Evolutionary conservation across 2,329 filamentous ascomycete genomes (phyloP).

Genomic region (Zasmidium citrigriseum): DNA sequence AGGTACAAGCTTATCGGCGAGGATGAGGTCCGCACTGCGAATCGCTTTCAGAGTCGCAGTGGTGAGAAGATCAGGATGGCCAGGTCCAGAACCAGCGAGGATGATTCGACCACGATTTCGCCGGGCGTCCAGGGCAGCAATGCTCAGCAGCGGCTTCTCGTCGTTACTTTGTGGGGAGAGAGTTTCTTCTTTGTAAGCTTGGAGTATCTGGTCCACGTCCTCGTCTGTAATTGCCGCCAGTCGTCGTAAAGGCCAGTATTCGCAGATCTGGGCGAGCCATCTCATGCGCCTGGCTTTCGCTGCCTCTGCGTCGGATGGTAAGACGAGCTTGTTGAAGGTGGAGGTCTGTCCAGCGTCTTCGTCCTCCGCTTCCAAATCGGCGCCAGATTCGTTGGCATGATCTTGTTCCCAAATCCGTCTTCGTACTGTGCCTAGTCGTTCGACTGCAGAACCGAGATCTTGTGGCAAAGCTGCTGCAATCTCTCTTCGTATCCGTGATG

Average conservation of each 20-base stretch:
- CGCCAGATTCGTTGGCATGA: constrained; percentile 53
- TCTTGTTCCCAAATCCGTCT: constrained; percentile 74
- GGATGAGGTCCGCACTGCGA: constrained; percentile 71
- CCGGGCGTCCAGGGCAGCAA: constrained; percentile 31
- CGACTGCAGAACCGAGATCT: constrained; percentile 74
- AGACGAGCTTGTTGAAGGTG: constrained; percentile 80
- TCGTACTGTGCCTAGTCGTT: constrained; percentile 72
- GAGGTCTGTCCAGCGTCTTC: constrained; percentile 74
- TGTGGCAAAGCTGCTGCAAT: constrained; percentile 77
- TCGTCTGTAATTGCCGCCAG: constrained; percentile 77
- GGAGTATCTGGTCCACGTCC: constrained; percentile 76
- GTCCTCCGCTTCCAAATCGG: constrained; percentile 49
- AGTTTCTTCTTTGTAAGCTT: constrained; percentile 61
- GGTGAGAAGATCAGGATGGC: constrained; percentile 89
- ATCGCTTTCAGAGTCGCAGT: constrained; percentile 78
- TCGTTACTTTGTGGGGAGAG: constrained; percentile 27
- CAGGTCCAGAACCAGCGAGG: constrained; percentile 87
- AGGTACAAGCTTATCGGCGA: constrained; percentile 85
- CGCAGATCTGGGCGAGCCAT: constrained; percentile 94
- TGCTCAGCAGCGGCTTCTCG: constrained; percentile 31
- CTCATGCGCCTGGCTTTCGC: constrained; percentile 80
- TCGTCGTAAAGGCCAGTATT: constrained; percentile 92
- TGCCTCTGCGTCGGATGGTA: constrained; percentile 70
- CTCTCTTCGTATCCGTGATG: constrained; percentile 84
- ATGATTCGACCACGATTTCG: constrained; percentile 69